These are phyloP conservation scores for Sphagnum fallax DNA, from an alignment of 228 moss, liverwort and hornwort species.

Conservation along the genomic window DNA sequence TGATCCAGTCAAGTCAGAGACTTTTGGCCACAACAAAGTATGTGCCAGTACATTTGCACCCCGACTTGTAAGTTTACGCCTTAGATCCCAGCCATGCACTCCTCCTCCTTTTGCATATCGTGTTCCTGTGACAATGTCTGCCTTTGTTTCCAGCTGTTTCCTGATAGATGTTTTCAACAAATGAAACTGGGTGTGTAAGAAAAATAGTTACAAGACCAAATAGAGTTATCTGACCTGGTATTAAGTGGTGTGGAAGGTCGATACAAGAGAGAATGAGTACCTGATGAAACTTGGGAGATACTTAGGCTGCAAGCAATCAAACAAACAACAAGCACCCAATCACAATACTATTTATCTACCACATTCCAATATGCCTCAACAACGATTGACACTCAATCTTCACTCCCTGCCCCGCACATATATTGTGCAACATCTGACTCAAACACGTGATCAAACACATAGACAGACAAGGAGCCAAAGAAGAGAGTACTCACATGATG, in stretches of 20 bases:
- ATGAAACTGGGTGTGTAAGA: not conserved
- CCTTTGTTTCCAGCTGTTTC: conserved; percentile 87
- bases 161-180: conserved; percentile 14
- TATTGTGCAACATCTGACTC: too few relatives aligned
- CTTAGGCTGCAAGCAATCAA: conserved; percentile 77
- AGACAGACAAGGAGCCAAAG: too few relatives aligned
- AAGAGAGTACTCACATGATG: conserved; percentile 61
- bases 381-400: too few relatives aligned
- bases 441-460: too few relatives aligned
- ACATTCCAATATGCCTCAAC: not conserved
- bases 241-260: not conserved
- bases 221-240: too few relatives aligned
- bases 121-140: conserved; percentile 95
- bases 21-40: conserved; percentile 86
- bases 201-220: not conserved
- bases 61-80: conserved; percentile 86
- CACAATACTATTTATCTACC: not conserved
- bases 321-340: not conserved
- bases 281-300: conserved; percentile 85
- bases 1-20: conserved; percentile 95
- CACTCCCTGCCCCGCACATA: too few relatives aligned
- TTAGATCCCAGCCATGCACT: conserved; percentile 87
- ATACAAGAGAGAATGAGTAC: conserved; percentile 14
- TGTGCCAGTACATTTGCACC: conserved; percentile 98
- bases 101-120: conserved; percentile 80